phyloP scores from a whole-genome alignment of 495 filamentous ascomycete genomes.

The Margaritispora aquatica region DNA sequence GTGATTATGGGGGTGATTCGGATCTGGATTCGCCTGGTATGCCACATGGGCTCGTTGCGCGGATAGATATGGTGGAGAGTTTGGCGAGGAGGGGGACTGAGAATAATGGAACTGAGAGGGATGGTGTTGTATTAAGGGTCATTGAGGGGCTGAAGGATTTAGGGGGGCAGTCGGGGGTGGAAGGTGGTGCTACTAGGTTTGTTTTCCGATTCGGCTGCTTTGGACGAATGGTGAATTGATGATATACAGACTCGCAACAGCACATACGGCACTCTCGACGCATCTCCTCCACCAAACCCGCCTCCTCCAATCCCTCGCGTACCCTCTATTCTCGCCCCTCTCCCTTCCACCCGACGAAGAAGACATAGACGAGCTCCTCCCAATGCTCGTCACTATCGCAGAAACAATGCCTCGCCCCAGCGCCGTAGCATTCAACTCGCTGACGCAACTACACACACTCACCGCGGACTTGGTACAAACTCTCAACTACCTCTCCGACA shows the following conservation, averaged over 20 bases:
- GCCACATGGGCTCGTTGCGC: constrained; percentile 62
- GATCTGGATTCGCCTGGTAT: constrained; percentile 67
- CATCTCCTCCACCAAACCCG: constrained; percentile 83
- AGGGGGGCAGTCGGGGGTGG: constrained; percentile 72
- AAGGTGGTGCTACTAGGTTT: constrained; percentile 73
- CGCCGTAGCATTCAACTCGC: constrained; percentile 46
- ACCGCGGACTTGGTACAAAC: constrained; percentile 74
- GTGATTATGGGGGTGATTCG: constrained; percentile 62
- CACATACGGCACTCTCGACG: constrained; percentile 76
- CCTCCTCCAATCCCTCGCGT: constrained; percentile 71
- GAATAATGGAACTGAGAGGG: constrained; percentile 60
- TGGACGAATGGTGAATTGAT: constrained; percentile 15
- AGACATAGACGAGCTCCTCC: constrained; percentile 59
- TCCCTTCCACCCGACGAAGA: constrained; percentile 46
- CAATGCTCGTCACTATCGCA: constrained; percentile 49
- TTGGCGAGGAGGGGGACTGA: constrained; percentile 67
- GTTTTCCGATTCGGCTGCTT: constrained; percentile 17
- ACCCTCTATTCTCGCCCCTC: constrained; percentile 60
- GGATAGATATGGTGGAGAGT: constrained; percentile 72
- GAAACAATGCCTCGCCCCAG: constrained; percentile 50
- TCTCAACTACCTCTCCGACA: constrained; percentile 82
- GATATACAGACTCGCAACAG: constrained; percentile 67
- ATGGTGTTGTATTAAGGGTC: constrained; percentile 64
- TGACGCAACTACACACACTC: constrained; percentile 53
- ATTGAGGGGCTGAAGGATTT: constrained; percentile 71